A percentile compares a stretch with the other conserved stretches of the same genome.
Evolutionary conservation across 176 grass and related monocot genomes (phyloP).

Genomic region (Bothriochloa decipiens): DNA sequence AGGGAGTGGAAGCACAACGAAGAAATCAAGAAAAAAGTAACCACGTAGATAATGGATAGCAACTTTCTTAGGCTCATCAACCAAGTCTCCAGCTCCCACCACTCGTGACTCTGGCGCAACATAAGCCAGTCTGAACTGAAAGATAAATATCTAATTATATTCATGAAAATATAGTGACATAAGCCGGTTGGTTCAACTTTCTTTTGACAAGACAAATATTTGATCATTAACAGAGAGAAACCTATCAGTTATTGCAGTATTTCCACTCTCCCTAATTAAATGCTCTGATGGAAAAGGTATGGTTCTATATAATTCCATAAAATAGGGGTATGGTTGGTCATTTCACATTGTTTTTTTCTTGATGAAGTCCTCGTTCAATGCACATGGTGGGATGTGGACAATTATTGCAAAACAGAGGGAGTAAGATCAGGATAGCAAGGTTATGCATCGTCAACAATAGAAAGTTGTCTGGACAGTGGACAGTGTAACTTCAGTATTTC

Average conservation of each 20-base stretch:
- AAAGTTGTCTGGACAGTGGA: neutral
- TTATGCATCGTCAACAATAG: neutral
- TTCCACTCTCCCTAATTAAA: conserved; percentile 6
- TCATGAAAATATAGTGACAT: neutral
- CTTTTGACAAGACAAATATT: conserved; percentile 7
- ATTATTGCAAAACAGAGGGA: neutral
- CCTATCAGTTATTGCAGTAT: neutral
- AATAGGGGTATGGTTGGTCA: neutral
- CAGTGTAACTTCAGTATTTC: conserved; percentile 1
- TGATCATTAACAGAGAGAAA: conserved; percentile 3
- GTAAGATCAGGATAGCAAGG: neutral
- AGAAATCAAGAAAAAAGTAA: conserved; percentile 88
- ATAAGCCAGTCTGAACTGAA: conserved; percentile 96
- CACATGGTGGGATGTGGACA: neutral
- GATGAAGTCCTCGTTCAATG: neutral
- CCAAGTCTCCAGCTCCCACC: conserved; percentile 89
- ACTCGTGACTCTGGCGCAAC: conserved; percentile 93
- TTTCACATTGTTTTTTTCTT: neutral
- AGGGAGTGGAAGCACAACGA: conserved; percentile 87
- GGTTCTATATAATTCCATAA: neutral
- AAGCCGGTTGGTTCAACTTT: neutral
- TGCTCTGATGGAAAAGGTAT: neutral
- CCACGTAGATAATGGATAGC: conserved; percentile 77
- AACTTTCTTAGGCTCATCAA: conserved; percentile 87
- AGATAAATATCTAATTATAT: conserved; percentile 31